Base-by-base conservation (phyloP, 768 basidiomycete genomes). In the Sutorius australiensis region DNA sequence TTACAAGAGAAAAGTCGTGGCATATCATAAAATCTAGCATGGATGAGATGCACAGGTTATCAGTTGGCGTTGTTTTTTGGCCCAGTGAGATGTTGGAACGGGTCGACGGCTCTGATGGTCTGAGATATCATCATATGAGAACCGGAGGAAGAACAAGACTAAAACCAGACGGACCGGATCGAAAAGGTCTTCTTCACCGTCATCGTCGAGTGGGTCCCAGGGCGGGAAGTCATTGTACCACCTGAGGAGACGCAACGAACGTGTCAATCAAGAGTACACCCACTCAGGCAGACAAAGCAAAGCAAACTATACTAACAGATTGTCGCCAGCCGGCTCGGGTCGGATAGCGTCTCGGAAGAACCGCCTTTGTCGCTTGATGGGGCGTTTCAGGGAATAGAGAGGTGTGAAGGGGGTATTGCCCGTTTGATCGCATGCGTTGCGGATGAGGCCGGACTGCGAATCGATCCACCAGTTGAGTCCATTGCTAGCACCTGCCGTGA, bases 131-230 rank as follows among this genome's bases (percentile, higher is more conserved):
- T 24, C 31, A 0, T 5, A 21, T 60, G 38, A 61, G 53, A 50
- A 44, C 8, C 21, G 0, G 14, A 12, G 3, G 9, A 37, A 5
- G 11, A 9, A 21, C 9, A 11, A 24, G 4, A 32, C 1, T 5
- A 24, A 16, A n/a, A n/a, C 30, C 13, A 50, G 16, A 46, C 63
- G 45, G 21, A 64, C 63, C 9, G 46, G 32, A 33, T 57, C 61
- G 5, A 63, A 48, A 2, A 30, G 51, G 42, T 67, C 67, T 33
- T 67, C 60, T 2, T 6, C 47, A 8, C 65, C 65, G 2, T 69
- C 65, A 28, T 60, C 60, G 11, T 67, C 60, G 13, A 67, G 60
- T 1, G 65, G 65, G 3, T 62, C 58, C 66, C 67, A 69, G 16
- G 66, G 67, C 3, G 54, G 41, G 7, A 28, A 10, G 28, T 52